A percentile compares a stretch with the other conserved stretches of the same genome.
Conservation (phyloP, 2,329 filamentous ascomycete genomes). For the Calonectria naviculata region DNA sequence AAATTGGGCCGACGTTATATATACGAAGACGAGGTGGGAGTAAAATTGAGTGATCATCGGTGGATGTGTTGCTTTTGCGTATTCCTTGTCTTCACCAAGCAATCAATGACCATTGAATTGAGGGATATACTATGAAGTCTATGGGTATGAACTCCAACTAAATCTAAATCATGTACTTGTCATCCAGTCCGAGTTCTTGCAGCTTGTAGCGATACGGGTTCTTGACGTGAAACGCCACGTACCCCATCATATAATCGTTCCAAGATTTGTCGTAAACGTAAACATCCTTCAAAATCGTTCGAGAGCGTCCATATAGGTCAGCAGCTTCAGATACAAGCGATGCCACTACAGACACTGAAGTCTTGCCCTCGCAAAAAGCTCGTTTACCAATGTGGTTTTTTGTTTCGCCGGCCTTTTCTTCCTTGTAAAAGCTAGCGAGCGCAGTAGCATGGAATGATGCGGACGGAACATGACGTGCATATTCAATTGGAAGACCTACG, state of each 20-base stretch:
- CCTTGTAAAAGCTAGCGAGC: background rate
- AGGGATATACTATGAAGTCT: too few relatives aligned
- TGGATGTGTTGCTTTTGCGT: too few relatives aligned
- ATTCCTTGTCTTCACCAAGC: too few relatives aligned
- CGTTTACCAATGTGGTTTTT: background rate
- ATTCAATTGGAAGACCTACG: background rate
- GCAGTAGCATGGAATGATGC: background rate
- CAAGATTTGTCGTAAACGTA: background rate
- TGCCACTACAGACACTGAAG: background rate
- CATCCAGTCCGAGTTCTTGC: background rate
- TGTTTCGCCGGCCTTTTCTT: background rate
- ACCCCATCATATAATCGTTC: background rate
- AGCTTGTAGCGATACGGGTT: background rate
- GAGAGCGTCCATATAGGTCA: background rate
- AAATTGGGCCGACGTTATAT: too few relatives aligned
- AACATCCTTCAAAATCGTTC: background rate
- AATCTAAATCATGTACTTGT: background rate
- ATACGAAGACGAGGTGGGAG: too few relatives aligned
- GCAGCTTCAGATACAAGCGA: background rate
- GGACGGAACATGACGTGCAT: background rate
- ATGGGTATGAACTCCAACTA: too few relatives aligned
- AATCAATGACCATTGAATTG: too few relatives aligned
- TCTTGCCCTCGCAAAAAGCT: background rate
- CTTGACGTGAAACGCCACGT: background rate
- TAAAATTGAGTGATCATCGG: too few relatives aligned